Conservation (phyloP, 345 rosid genomes). For the Lumnitzera littorea region DNA sequence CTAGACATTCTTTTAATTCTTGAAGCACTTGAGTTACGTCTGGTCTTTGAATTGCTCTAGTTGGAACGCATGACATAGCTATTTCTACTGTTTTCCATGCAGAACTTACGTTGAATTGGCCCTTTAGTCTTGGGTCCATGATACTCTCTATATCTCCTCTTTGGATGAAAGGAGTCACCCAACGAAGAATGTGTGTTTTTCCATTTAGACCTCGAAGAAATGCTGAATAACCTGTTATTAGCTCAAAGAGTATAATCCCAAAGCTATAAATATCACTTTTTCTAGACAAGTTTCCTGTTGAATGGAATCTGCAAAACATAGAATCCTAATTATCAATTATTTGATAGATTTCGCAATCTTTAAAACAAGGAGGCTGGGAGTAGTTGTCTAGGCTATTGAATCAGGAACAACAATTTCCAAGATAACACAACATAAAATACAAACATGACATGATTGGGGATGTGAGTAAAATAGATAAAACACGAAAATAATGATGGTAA, state of each 20-base stretch:
- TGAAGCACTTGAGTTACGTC: constrained; percentile 8
- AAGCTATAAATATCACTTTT: constrained; percentile 18
- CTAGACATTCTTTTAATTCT: constrained; percentile 13
- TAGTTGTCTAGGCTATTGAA: no score
- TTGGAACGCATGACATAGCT: constrained; percentile 11
- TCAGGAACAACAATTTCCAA: no score
- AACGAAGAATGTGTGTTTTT: constrained; percentile 8
- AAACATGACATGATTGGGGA: no score
- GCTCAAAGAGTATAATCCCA: constrained; percentile 14
- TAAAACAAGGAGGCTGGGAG: neutral
- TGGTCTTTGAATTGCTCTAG: constrained; percentile 5
- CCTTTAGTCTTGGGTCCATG: constrained; percentile 13
- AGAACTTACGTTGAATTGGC: constrained; percentile 5
- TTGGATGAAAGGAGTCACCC: constrained; percentile 11
- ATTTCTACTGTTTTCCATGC: constrained; percentile 13
- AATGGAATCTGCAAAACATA: constrained; percentile 2
- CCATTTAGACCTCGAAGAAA: neutral
- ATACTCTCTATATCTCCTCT: constrained; percentile 11
- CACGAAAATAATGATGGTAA: no score
- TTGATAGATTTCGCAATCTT: neutral
- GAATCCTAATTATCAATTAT: neutral
- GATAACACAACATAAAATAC: no score
- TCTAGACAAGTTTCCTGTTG: neutral
- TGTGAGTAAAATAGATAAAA: no score
- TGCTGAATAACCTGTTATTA: constrained; percentile 10